Evolutionary conservation across 1,284 basidiomycete species (phyloP).

Genomic region (Neolentinus lepideus): DNA sequence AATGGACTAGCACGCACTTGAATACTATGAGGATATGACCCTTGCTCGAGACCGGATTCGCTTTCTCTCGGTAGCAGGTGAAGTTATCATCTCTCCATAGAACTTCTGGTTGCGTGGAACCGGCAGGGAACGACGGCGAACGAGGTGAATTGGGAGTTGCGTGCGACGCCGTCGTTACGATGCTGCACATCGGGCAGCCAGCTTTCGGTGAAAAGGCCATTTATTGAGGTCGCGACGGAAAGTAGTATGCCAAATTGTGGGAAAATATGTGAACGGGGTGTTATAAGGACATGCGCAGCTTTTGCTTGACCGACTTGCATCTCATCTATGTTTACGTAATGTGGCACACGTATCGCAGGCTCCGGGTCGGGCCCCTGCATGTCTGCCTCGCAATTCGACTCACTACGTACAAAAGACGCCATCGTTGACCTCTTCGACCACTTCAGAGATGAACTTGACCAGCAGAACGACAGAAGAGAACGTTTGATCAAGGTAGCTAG

Average conservation of each 20-base stretch:
- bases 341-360: neutral
- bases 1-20: constrained; percentile 43
- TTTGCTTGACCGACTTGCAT: no score
- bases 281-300: no score
- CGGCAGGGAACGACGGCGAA: constrained; percentile 34
- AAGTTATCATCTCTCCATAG: constrained; percentile 72
- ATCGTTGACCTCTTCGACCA: constrained; percentile 38
- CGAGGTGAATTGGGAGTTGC: constrained; percentile 35
- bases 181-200: constrained; percentile 70
- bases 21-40: constrained; percentile 67
- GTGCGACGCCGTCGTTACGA: constrained; percentile 47
- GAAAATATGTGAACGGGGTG: neutral
- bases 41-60: constrained; percentile 58
- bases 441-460: constrained; percentile 69
- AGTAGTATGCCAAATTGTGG: neutral
- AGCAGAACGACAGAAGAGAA: constrained; percentile 69
- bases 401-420: constrained; percentile 15
- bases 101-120: constrained; percentile 46
- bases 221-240: neutral
- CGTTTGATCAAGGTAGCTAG: constrained; percentile 72
- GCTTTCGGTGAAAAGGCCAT: constrained; percentile 54
- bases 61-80: constrained; percentile 62
- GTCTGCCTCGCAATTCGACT: neutral
- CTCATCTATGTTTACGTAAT: neutral
- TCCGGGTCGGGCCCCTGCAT: neutral